Evolutionary conservation across 179 eudicot species (phyloP), one percentile per base, ranked within the genome.

Genomic region (Beta lomatogona): DNA sequence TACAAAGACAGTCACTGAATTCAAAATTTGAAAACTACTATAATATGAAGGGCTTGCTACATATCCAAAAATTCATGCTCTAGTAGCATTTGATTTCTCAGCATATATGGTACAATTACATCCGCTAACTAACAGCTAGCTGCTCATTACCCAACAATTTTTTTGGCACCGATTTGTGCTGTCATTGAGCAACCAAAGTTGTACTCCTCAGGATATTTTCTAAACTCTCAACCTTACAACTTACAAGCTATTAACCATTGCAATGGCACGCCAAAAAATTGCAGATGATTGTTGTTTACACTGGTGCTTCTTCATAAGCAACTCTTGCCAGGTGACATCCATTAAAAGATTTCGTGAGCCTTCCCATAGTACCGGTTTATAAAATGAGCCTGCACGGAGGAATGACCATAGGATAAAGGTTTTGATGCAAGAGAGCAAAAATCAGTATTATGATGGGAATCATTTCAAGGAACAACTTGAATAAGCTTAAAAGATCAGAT

Each of bases 301-400:
- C 54, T 46, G 75, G 66, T 9, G 71, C 28, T 8, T 69, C 68
- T 67, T 73, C 69, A 10, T 22, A 63, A 22, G 41, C 60, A 48
- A 36, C 71, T 74, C 72, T 53, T 31, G 28, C 28, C 44, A 46
- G 13, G 44, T 53, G 67, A 60, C 77, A 55, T 46, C 16, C 44
- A 59, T 82, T 88, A 95, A 16, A 95, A 67, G 77, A 93, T 83
- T 84, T 73, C 65, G 77, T 93, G 93, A 54, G 98, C 98, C 85
- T 95, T 95, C 82, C 97, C 92, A 31, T 95, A 95, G 77, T 95
- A 95, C 85, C 98, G 86, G 85, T 93, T 95, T 60, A 95, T 93
- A 82, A 90, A 95, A 19, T 88, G 85, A 61, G 93, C 86, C 98
- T 95, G 95, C 90, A 88, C 25, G 14, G 60, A 75, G 76, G 73